Evolutionary conservation across 108 stramenopile species (phyloP).

Genomic region (Nitzschia putrida): DNA sequence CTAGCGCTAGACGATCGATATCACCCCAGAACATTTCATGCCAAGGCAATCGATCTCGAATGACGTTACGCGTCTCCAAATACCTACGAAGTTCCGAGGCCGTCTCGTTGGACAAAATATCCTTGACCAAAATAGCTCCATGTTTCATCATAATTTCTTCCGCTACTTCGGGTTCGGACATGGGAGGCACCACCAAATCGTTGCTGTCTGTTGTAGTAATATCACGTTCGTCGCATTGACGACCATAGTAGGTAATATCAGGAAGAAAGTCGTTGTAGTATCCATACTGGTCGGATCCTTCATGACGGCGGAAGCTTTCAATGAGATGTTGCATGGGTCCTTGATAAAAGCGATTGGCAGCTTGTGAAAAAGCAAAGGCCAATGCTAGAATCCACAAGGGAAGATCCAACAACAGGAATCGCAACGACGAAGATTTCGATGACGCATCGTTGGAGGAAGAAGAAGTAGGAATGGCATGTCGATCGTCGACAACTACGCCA

Average conservation of each 20-base stretch:
- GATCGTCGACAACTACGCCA: too few species aligned
- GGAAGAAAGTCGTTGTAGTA: conserved; percentile 14
- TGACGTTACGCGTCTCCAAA: conserved; percentile 28
- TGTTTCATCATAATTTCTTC: conserved; percentile 43
- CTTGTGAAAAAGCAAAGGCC: not conserved
- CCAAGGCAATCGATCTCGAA: conserved; percentile 25
- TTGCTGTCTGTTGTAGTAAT: conserved; percentile 24
- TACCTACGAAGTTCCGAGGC: conserved; percentile 25
- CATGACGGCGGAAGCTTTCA: conserved; percentile 11
- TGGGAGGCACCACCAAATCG: conserved; percentile 21
- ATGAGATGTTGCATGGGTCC: conserved; percentile 12
- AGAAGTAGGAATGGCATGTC: too few species aligned
- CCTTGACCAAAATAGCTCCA: conserved; percentile 36
- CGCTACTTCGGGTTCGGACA: conserved; percentile 10
- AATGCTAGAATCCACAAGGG: not conserved
- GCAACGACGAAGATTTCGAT: too few species aligned
- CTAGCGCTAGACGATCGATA: conserved; percentile 22
- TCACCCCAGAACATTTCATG: conserved; percentile 38
- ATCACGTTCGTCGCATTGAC: conserved; percentile 37
- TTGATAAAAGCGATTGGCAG: not conserved
- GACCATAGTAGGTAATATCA: conserved; percentile 49
- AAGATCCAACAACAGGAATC: not conserved
- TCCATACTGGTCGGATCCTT: not conserved
- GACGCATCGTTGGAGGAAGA: too few species aligned
- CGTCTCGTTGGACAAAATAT: conserved; percentile 23